Base-by-base conservation (phyloP, 1,284 basidiomycete species). In the Termitomyces sp. region DNA sequence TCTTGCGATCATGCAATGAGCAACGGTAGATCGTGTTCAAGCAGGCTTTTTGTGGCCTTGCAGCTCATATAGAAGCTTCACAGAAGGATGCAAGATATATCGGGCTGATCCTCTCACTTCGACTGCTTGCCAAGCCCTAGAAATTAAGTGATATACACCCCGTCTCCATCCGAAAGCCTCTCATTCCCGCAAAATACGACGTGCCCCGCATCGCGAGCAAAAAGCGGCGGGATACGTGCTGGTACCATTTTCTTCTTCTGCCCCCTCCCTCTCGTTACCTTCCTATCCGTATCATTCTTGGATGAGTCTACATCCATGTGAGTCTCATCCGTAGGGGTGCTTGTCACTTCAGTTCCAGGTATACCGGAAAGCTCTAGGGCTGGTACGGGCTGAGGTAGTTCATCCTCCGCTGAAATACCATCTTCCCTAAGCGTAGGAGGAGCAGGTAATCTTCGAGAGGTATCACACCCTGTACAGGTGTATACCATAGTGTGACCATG, bases 161-260 rank as follows among this genome's bases (percentile, higher is more conserved):
- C 63, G 42, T 60, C 50, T 34, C 56, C 62, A n/a, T 58, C 57
- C 3, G 39, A 13, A 19, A 56, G 21, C 55, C 65, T 70, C 57
- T 81, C 78, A 58, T 79, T 78, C 26, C 86, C 85, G 50, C 80
- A 67, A 62, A 85, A 84, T 3, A 86, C 70, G 26, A 84, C 74
- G 63, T 88, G 85, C 0, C 84, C 84, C 1, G 70, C 72, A 50
- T 80, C 75, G 45, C 81, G 76, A 52, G 82, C 78, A 63, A 84
- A 86, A 15, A 85, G 68, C 2, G 83, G 83, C 1, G 76, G 75
- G 13, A 68, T 57, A 7, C 76, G 77, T 17, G 76, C 63, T 34
- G 62, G 62, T 36, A 38, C 15, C 61, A 15, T 50, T 28, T n/a
- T 6, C 19, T 24, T 50, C 38, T 26, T 53, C 41, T 48, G 45